phyloP scores from a whole-genome alignment of 2,329 filamentous ascomycete species.

The Clonostachys solani region DNA sequence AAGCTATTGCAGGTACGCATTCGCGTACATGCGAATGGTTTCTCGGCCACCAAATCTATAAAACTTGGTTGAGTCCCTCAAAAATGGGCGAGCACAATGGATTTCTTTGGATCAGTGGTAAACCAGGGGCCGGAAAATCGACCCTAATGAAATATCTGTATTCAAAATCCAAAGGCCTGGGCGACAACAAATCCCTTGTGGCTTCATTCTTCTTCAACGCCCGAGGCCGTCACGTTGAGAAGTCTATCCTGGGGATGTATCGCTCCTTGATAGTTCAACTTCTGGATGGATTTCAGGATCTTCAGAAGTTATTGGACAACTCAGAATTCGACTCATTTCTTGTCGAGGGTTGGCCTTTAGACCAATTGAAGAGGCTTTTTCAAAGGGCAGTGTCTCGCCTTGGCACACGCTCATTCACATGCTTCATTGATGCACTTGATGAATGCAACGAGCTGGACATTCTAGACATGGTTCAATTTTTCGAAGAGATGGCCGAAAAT shows the following conservation, averaged over 20 bases:
- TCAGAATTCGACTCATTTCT: not conserved
- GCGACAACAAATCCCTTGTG: too few relatives aligned
- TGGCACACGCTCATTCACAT: not conserved
- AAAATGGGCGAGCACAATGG: conserved; percentile 1
- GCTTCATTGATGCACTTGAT: conserved; percentile 10
- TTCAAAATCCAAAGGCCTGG: conserved; percentile 7
- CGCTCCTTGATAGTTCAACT: conserved; percentile 43
- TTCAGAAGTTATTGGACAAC: conserved; percentile 24
- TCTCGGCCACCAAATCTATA: not conserved
- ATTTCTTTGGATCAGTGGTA: conserved; percentile 20
- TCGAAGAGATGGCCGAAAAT: conserved; percentile 26
- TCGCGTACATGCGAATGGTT: conserved; percentile 11
- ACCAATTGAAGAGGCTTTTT: conserved; percentile 1
- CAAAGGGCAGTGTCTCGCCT: not conserved
- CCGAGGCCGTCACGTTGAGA: conserved; percentile 34
- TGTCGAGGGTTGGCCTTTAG: not conserved
- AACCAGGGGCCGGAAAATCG: conserved; percentile 38
- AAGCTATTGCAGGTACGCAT: conserved; percentile 4
- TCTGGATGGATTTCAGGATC: conserved; percentile 20
- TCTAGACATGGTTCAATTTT: conserved; percentile 30
- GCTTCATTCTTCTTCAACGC: conserved; percentile 48
- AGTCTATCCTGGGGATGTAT: conserved; percentile 40
- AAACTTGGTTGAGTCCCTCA: conserved; percentile 1
- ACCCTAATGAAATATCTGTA: conserved; percentile 35
- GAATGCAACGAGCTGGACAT: conserved; percentile 1